These are phyloP conservation scores for Macrophomina phaseolina DNA, from an alignment of 2,329 filamentous ascomycete genomes.

Conservation along the genomic window DNA sequence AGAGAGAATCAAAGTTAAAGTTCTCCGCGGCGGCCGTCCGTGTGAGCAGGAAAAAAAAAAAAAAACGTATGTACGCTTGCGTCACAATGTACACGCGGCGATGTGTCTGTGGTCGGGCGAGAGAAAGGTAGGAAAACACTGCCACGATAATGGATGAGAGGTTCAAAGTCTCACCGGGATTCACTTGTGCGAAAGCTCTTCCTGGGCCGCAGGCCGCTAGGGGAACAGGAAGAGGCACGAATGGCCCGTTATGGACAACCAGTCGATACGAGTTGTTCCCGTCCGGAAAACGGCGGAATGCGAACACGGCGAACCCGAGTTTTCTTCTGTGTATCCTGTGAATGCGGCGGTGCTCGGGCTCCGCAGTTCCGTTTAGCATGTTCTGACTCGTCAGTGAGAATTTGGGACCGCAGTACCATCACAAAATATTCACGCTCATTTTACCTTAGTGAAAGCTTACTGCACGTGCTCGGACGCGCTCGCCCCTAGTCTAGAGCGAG, in stretches of 20 bases:
- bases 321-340: neutral
- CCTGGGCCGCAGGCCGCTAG: neutral
- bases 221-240: neutral
- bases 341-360: neutral
- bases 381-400: no score
- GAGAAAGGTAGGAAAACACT: neutral
- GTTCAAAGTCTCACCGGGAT: neutral
- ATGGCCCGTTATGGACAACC: neutral
- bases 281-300: neutral
- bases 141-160: neutral
- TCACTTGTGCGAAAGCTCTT: neutral
- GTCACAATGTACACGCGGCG: neutral
- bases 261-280: constrained; percentile 1
- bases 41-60: neutral
- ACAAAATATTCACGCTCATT: no score
- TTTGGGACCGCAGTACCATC: no score
- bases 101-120: neutral
- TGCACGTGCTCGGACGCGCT: neutral
- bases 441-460: no score
- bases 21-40: neutral
- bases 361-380: neutral
- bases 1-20: neutral
- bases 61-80: neutral
- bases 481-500: neutral
- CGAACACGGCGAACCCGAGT: neutral